Base-by-base conservation (phyloP, 2,329 filamentous ascomycete species). In the Scortechinia acanthostroma region DNA sequence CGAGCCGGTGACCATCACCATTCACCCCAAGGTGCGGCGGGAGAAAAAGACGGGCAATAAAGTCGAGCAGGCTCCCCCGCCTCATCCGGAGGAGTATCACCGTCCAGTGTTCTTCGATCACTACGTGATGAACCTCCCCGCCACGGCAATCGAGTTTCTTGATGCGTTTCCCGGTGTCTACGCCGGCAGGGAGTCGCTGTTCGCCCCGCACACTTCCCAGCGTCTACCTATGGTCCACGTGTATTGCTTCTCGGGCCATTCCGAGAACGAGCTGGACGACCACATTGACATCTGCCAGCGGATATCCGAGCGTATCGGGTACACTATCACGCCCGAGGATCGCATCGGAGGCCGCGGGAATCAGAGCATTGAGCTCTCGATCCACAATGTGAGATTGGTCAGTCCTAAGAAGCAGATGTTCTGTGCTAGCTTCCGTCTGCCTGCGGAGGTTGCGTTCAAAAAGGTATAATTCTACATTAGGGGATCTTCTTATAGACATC, bases 121-220 rank as follows among this genome's bases (percentile, higher is more conserved):
- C 68, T 98, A 91, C 61, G 86, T 97, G 52, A 96, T 98, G 88
- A 98, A 98, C 65, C 83, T 98, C 15, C 93, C 93, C 1, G 93
- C 91, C 1, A 86, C 82, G 1, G 91, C 93, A 1, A 83, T 93
- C 48, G 83, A 86, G 47, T 98, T 98, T 60, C 73, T 96, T 19
- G 70, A 71, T 46, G 58, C 55, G 70, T 94, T 90, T 70, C 77
- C 81, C 17, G 91, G 93, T 3, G 64, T 95, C 15, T 97, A 96
- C 59, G 67, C 76, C n/a, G 81, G 81, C 2, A 73, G 79, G 20
- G 81, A 90, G 59, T 50, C 62, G 2, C 70, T 88, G 1, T 91
- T 91, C 53, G 58, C 65, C 21, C 79, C 82, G 1, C 62, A 76
- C 47, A 84, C 78, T 1, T 59, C 61, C 5, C 70, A 69, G 10